These are phyloP conservation scores for Kodamaea fukazawae DNA, from an alignment of 805 yeast genomes.

Conservation along the genomic window DNA sequence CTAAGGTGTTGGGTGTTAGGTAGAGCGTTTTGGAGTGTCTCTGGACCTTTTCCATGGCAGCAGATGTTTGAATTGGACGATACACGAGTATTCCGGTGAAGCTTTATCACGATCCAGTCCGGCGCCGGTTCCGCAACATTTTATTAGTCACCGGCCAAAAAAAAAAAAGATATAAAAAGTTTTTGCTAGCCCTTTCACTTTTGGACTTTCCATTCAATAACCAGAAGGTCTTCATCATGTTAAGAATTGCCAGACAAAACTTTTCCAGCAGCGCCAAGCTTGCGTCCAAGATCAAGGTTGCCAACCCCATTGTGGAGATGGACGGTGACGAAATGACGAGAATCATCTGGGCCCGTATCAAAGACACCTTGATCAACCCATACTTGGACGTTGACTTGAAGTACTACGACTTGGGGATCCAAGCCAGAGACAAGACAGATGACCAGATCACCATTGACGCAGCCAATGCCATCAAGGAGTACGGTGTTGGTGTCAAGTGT, in stretches of 20 bases:
- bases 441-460: slow-evolving; percentile 88
- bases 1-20: too few relatives aligned
- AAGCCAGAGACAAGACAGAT: slow-evolving; percentile 80
- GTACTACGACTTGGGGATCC: slow-evolving; percentile 88
- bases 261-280: slow-evolving; percentile 5
- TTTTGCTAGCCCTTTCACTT: too few relatives aligned
- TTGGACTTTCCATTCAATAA: too few relatives aligned
- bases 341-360: slow-evolving; percentile 90
- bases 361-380: slow-evolving; percentile 80
- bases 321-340: slow-evolving; percentile 98
- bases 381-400: slow-evolving; percentile 83
- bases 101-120: too few relatives aligned
- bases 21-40: too few relatives aligned
- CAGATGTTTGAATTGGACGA: too few relatives aligned
- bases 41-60: not conserved
- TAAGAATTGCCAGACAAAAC: slow-evolving; percentile 5
- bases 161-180: too few relatives aligned
- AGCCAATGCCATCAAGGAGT: slow-evolving; percentile 83
- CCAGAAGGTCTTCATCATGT: slow-evolving; percentile 2
- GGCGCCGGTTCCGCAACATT: too few relatives aligned
- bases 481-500: slow-evolving; percentile 93
- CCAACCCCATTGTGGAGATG: slow-evolving; percentile 90
- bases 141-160: too few relatives aligned
- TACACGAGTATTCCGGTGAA: not conserved
- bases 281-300: slow-evolving; percentile 63